Conservation (phyloP, 352 stramenopile genomes). For the Thalassiosira mediterranea region DNA sequence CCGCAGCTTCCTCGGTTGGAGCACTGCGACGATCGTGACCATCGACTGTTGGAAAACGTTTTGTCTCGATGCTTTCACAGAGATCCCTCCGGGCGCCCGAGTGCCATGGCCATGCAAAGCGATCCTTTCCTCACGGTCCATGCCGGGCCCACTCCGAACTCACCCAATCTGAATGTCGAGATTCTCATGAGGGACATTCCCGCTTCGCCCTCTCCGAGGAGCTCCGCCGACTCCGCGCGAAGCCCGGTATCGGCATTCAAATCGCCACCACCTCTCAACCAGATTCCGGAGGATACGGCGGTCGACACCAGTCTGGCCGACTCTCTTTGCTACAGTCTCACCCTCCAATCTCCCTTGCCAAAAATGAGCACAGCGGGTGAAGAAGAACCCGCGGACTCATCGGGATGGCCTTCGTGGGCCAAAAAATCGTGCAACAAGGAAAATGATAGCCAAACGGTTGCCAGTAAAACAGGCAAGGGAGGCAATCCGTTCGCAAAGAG, state of each 20-base stretch:
- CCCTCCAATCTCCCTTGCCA: constrained; percentile 29
- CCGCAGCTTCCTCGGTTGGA: constrained; percentile 41
- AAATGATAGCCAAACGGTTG: too few relatives aligned
- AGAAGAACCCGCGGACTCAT: constrained; percentile 22
- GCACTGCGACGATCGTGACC: constrained; percentile 17
- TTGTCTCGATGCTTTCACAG: constrained; percentile 73
- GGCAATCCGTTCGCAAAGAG: too few relatives aligned
- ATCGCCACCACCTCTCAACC: too few relatives aligned
- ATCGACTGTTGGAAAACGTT: constrained; percentile 53
- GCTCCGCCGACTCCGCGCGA: background rate
- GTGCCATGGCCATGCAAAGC: constrained; percentile 50
- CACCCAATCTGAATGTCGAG: constrained; percentile 8
- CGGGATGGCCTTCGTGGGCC: constrained; percentile 50
- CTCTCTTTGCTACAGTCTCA: constrained; percentile 52
- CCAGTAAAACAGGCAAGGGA: too few relatives aligned
- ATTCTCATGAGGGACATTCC: too few relatives aligned
- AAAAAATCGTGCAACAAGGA: too few relatives aligned
- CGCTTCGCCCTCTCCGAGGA: constrained; percentile 1
- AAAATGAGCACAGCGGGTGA: constrained; percentile 13
- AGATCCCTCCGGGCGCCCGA: constrained; percentile 65
- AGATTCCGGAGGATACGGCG: constrained; percentile 29
- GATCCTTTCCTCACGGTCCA: constrained; percentile 65
- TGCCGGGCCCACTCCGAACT: constrained; percentile 1
- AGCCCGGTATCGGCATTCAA: too few relatives aligned
- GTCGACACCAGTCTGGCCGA: constrained; percentile 29